phyloP scores from a whole-genome alignment of 169 alveolate species.

The Eimeria nieschulzi region DNA sequence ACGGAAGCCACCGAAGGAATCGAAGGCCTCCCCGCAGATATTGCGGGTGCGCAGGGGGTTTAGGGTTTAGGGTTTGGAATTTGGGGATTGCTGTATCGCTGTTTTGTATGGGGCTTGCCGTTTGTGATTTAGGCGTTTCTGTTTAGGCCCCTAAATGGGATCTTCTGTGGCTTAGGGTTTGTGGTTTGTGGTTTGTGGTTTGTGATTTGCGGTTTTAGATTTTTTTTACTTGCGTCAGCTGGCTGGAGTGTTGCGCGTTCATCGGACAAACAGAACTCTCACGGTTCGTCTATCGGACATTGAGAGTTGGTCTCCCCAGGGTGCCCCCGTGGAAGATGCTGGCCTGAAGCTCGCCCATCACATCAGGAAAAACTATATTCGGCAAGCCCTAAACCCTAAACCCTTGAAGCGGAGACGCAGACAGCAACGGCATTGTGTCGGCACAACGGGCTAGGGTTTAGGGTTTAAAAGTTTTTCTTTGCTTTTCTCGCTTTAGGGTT shows the following conservation, averaged over 20 bases:
- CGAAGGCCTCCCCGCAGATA: slow-evolving; percentile 25
- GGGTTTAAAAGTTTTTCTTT: slow-evolving; percentile 4
- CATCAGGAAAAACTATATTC: slow-evolving; percentile 49
- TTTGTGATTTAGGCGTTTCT: background rate
- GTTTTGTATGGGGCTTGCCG: slow-evolving; percentile 1
- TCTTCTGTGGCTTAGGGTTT: slow-evolving; percentile 24
- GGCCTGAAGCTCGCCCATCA: slow-evolving; percentile 70
- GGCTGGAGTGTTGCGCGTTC: slow-evolving; percentile 12
- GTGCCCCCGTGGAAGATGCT: slow-evolving; percentile 72
- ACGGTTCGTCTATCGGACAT: slow-evolving; percentile 8
- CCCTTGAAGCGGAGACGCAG: slow-evolving; percentile 14
- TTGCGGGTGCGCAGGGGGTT: slow-evolving; percentile 22
- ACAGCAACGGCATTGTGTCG: background rate
- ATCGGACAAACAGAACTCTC: background rate
- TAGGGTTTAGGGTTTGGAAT: slow-evolving; percentile 53
- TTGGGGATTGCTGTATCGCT: background rate
- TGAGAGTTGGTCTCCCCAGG: slow-evolving; percentile 62
- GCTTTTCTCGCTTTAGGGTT: slow-evolving; percentile 13
- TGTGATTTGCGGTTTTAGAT: slow-evolving; percentile 10
- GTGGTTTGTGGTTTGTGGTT: slow-evolving; percentile 44
- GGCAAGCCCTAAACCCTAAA: slow-evolving; percentile 52
- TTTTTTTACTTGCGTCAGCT: slow-evolving; percentile 59
- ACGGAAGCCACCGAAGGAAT: background rate
- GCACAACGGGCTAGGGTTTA: background rate
- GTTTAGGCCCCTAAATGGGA: background rate